Evolutionary conservation across 2,329 filamentous ascomycete species (phyloP).

Genomic region (Nothopassalora personata): DNA sequence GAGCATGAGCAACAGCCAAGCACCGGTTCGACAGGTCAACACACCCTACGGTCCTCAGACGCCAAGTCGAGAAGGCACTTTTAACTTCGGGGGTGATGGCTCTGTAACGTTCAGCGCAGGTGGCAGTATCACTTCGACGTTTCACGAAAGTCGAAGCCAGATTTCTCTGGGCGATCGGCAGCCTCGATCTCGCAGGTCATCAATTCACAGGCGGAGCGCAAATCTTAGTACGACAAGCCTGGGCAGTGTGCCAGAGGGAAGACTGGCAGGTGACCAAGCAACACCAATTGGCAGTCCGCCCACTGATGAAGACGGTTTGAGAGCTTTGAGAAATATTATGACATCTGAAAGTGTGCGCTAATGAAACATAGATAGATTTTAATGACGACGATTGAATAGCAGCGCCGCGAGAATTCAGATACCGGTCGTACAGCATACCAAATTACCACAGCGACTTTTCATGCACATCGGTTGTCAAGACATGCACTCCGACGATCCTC

Average conservation of each 20-base stretch:
- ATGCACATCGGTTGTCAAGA: not conserved
- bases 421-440: not conserved
- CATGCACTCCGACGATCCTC: no score
- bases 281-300: not conserved
- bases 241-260: not conserved
- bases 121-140: not conserved
- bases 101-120: not conserved
- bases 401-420: not conserved
- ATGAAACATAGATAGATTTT: not conserved
- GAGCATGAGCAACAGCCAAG: not conserved
- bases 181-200: not conserved
- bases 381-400: not conserved
- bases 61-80: not conserved
- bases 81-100: not conserved
- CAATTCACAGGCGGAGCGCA: not conserved
- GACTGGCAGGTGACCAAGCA: not conserved
- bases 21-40: not conserved
- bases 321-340: not conserved
- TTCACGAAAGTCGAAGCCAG: not conserved
- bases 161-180: not conserved
- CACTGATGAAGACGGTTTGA: not conserved
- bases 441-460: not conserved
- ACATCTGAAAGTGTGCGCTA: not conserved
- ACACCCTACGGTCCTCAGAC: slow-evolving; percentile 1
- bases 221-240: not conserved